Base-by-base conservation (phyloP, 495 filamentous ascomycete species). In the Pseudevernia furfuracea region DNA sequence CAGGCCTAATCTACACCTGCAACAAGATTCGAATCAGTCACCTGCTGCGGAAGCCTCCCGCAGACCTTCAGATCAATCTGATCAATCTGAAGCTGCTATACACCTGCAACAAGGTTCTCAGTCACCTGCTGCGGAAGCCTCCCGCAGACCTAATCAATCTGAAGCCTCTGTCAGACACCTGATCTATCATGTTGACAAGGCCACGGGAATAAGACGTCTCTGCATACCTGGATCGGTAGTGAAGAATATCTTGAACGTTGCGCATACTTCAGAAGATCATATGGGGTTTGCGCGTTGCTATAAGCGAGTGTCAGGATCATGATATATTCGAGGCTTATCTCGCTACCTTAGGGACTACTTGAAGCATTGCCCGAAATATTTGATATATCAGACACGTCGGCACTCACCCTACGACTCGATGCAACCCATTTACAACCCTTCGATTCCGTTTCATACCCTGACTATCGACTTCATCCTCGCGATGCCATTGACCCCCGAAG, bases 361-460 rank as follows among this genome's bases (percentile, higher is more conserved):
- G n/a, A 36, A 44, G 25, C 60, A 65, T 37, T 17, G 25, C 41
- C 46, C 17, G 30, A 60, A n/a, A n/a, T n/a, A n/a, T n/a, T n/a
- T n/a, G n/a, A n/a, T n/a, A n/a, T n/a, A n/a, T n/a, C n/a, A n/a
- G n/a, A n/a, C n/a, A n/a, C n/a, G n/a, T n/a, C n/a, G n/a, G n/a
- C n/a, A n/a, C n/a, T n/a, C n/a, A n/a, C 39, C 34, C 0, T 60
- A 60, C n/a, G 32, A 17, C 11, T 5, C 28, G 8, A 8, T 60
- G 11, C 14, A 60, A 15, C 23, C 28, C 15, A 60, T 60, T 23
- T n/a, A 34, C 9, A 39, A 17, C 59, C 11, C 21, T 64, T 43
- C 34, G 23, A 59, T 48, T 46, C 19, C 37, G 2, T 64, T 57
- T 38, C 59, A 64, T 48, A 59, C 41, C 4, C 32, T 56, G 32